Evolutionary conservation across 2,329 filamentous ascomycete genomes (phyloP), one percentile per base, ranked within the genome.

Genomic region (Pseudogymnoascus sp.): DNA sequence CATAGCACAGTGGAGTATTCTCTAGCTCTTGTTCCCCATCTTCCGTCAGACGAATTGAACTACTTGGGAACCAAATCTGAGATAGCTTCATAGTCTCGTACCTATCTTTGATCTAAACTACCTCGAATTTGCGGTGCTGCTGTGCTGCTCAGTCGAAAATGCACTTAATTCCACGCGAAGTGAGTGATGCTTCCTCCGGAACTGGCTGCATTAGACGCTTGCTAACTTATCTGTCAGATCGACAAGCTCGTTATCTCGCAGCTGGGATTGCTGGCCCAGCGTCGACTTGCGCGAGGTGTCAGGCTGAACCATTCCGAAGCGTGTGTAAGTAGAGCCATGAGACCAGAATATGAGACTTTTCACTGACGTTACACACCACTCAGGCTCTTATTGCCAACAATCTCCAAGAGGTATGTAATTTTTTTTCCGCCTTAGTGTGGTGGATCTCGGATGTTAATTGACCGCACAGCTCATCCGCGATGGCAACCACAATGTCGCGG

Each of bases 201-300:
- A 21, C 29, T 34, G 2, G 51, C 16, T 0, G n/a, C 51, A 57
- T 34, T 14, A 57, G 4, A n/a, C 51, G 5, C 18, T n/a, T 34
- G 11, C 51, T 57, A 57, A 57, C 51, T 18, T n/a, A 12, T n/a
- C 51, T 57, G 51, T 57, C 68, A 97, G 93, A 83, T 97, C 73
- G 93, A 97, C 82, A 97, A 97, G 86, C 90, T 97, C 77, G 84
- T 89, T 75, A 93, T 96, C 74, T 90, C 92, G 63, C 91, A 97
- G 77, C 80, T 96, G 66, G 93, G 93, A 70, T 83, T 89, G 69
- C 83, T 97, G 60, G 93, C 93, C 63, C 93, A 97, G 79, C 84
- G 88, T 68, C 86, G 93, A 65, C 86, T 97, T 68, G 93, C 93
- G 34, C 82, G 93, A 71, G 93, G 93, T 61, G 86, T 97, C 62